phyloP scores from a whole-genome alignment of 768 basidiomycete genomes.

The Serendipita vermifera region DNA sequence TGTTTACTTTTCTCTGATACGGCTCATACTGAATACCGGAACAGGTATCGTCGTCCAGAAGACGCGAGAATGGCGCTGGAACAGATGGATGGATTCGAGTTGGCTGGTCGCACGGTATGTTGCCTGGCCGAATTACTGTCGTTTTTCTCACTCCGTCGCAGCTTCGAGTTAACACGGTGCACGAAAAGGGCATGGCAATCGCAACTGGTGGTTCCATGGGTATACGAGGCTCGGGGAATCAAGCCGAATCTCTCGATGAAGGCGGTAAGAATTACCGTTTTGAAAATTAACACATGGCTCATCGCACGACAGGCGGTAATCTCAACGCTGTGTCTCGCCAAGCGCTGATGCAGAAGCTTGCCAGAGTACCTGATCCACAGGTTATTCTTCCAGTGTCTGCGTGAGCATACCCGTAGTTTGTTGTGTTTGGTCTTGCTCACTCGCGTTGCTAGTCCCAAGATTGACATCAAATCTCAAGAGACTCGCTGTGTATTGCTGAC shows the following conservation, averaged over 20 bases:
- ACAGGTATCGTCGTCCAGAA: conserved; percentile 76
- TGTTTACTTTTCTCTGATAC: conserved; percentile 21
- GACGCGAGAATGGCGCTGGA: conserved; percentile 95
- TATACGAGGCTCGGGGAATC: conserved; percentile 17
- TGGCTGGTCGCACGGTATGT: conserved; percentile 84
- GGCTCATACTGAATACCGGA: conserved; percentile 6
- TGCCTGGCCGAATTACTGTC: too few relatives aligned
- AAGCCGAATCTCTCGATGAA: conserved; percentile 77
- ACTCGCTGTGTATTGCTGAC: conserved; percentile 81
- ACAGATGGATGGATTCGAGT: conserved; percentile 97
- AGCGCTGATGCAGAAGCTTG: conserved; percentile 99
- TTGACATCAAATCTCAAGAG: conserved; percentile 11
- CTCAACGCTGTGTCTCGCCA: conserved; percentile 96
- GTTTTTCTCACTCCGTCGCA: conserved; percentile 21
- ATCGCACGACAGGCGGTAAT: conserved; percentile 59
- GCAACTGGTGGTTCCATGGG: conserved; percentile 32
- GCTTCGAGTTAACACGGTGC: conserved; percentile 85
- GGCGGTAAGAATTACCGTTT: conserved; percentile 43
- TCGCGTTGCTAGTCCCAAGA: background rate
- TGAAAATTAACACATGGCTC: conserved; percentile 10
- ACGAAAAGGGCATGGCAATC: conserved; percentile 71
- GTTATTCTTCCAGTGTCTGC: background rate
- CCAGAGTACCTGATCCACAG: conserved; percentile 49
- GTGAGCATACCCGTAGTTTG: background rate
- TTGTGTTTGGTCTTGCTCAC: background rate